Evolutionary conservation across 2,329 filamentous ascomycete species (phyloP).

Genomic region (Tolypocladium tropicale): DNA sequence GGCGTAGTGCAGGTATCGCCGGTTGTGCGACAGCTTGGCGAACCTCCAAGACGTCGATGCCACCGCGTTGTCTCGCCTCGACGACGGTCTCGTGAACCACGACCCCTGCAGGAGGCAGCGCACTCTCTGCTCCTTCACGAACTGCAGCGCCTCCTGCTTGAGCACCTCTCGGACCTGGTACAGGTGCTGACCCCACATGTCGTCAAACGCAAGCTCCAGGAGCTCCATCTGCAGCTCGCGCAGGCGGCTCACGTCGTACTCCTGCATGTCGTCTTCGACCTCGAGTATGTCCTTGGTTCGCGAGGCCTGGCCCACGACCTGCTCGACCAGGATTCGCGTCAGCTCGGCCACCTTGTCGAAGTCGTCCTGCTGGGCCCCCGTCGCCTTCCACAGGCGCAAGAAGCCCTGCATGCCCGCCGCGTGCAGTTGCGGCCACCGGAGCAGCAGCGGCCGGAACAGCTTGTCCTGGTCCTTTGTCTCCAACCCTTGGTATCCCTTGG

Average conservation of each 20-base stretch:
- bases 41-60: conserved; percentile 63
- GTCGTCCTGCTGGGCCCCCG: conserved; percentile 73
- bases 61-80: conserved; percentile 27
- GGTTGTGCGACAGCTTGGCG: conserved; percentile 81
- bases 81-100: conserved; percentile 61
- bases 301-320: conserved; percentile 72
- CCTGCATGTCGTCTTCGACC: conserved; percentile 78
- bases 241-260: conserved; percentile 70
- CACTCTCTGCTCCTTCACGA: conserved; percentile 94
- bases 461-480: conserved; percentile 76
- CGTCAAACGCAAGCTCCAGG: conserved; percentile 82
- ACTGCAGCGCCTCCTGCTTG: conserved; percentile 83
- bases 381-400: conserved; percentile 85
- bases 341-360: conserved; percentile 91
- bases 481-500: conserved; percentile 61
- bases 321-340: conserved; percentile 79
- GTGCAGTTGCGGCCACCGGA: conserved; percentile 91
- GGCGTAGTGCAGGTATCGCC: conserved; percentile 80
- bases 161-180: conserved; percentile 85
- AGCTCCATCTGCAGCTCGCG: conserved; percentile 89
- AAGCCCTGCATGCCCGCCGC: conserved; percentile 78
- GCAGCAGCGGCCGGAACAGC: conserved; percentile 73
- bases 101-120: conserved; percentile 78
- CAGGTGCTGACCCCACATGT: conserved; percentile 86
- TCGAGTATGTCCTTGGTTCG: conserved; percentile 78